Base-by-base conservation (phyloP, 1,139 yeast species). In the Spathaspora sp. region DNA sequence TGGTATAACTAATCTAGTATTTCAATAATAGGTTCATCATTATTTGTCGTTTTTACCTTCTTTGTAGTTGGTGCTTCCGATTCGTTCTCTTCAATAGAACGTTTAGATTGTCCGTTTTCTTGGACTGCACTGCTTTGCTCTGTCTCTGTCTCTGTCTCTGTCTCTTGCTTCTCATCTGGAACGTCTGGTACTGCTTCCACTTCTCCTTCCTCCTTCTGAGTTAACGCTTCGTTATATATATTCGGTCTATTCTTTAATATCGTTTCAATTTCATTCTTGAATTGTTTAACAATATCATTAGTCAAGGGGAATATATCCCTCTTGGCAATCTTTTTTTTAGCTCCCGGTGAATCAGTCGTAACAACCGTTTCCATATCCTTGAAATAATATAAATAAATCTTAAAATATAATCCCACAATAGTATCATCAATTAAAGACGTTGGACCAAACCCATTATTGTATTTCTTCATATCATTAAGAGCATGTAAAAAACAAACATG, bases 401-500 rank as follows among this genome's bases (percentile, higher is more conserved):
- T 71, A 53, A 88, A 64, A 57, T 76, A 89, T 0, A 86, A 60
- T 2, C 86, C 77, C 26, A 85, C 84, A 50, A 82, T 79, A 0
- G 89, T 77, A 55, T 89, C 95, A 59, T 89, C 96, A 36, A 87
- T 78, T 25, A 80, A 68, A 0, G 93, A 85, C 0, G 95, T 86
- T 0, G 95, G 84, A 0, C 91, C 93, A 60, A 84, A 85, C 0
- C 96, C 96, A 58, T 84, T 87, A 50, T 89, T 89, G 60, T 85
- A 71, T 48, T 86, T 80, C 51, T 89, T 77, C 59, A 87, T 73
- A 45, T 86, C 93, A 13, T 78, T 75, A 2, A 83, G 68, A 31
- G 82, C 83, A 51, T 69, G 70, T 20, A 87, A 60, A 38, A 80
- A 65, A 45, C 76, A 72, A 5, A 81, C 55, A 25, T 64, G 56